Percentiles rank a stretch among this genome's conserved stretches.
Conservation (phyloP, 169 alveolate species). For the Eimeria maxima region DNA sequence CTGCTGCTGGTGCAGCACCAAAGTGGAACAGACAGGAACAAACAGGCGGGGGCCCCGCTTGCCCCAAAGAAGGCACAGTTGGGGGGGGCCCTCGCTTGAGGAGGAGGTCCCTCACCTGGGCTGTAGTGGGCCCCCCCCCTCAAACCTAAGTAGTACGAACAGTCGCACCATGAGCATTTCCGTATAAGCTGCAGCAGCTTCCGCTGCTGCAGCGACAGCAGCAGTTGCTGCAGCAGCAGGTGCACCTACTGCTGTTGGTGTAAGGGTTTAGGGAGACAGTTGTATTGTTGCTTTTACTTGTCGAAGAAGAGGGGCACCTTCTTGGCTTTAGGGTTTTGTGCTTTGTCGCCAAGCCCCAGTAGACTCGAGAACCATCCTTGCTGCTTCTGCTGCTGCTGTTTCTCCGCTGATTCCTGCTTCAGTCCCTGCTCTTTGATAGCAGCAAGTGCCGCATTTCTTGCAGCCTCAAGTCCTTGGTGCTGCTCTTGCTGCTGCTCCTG, state of each 20-base stretch:
- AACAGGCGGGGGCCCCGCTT: not conserved
- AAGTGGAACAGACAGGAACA: not conserved
- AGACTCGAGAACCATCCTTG: conserved; percentile 7
- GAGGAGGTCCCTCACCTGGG: conserved; percentile 53
- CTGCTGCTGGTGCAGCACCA: not conserved
- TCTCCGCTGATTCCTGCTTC: conserved; percentile 18
- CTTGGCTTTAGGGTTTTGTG: not conserved
- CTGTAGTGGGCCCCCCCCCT: not conserved
- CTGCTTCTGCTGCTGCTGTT: conserved; percentile 17
- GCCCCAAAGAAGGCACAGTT: not conserved
- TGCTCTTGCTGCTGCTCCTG: conserved; percentile 50
- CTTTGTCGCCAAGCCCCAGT: not conserved
- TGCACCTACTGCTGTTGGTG: conserved; percentile 11
- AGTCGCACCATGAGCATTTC: not conserved
- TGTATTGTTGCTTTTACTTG: not conserved
- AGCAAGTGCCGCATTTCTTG: not conserved
- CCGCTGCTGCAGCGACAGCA: not conserved
- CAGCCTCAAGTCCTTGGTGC: conserved; percentile 56
- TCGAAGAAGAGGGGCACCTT: conserved; percentile 45
- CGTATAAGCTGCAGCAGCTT: no score
- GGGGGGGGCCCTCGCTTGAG: conserved; percentile 13
- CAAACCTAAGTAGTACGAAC: not conserved
- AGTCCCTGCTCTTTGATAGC: conserved; percentile 3
- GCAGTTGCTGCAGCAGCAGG: not conserved
- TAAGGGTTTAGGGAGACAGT: not conserved